Evolutionary conservation across 129 eudicot genomes (phyloP), one percentile per base, ranked within the genome.

Genomic region (Arctium minus): DNA sequence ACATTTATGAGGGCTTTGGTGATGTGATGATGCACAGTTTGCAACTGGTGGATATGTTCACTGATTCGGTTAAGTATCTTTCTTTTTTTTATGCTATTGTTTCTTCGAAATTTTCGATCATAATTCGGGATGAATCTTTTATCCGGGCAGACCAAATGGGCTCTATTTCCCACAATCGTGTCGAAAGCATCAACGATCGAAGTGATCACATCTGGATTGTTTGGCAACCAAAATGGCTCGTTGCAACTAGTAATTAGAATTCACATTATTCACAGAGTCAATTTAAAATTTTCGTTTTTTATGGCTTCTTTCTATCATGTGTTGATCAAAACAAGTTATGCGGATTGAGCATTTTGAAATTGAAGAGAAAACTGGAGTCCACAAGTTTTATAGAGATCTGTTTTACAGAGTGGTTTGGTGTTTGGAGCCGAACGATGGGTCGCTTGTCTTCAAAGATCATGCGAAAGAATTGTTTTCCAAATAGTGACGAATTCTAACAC

Each of bases 281-380:
- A 22, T 22, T 22, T 53, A 53, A 53, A 15, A 1, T 53, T 17
- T 15, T 53, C 8, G 65, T 22, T 53, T 53, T 53, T 53, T n/a
- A 53, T 53, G 7, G 27, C 65, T 53, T 53, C 6, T 22, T 22
- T 22, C 27, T 53, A 6, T 27, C 3, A 29, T 81, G 11, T 32
- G 38, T 60, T 36, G 32, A 15, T 42, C 73, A 69, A 4, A 27
- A 73, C 72, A 90, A 91, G 85, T 90, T 56, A 90, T 86, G 31
- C 86, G 91, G 88, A 84, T 90, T n/a, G 94, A 90, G 82, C 89
- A 86, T 50, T 53, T 85, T 60, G 91, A 86, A 86, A 56, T 90
- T 3, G 91, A 90, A 77, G 89, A 86, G 37, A 86, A 53, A 80
- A 67, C 31, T 10, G 84, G 81, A 18, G 78, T 82, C 72, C 91